Percentiles rank a stretch among this genome's conserved stretches.
Conservation (phyloP, 352 stramenopile genomes). For the Pythium apleroticum region DNA sequence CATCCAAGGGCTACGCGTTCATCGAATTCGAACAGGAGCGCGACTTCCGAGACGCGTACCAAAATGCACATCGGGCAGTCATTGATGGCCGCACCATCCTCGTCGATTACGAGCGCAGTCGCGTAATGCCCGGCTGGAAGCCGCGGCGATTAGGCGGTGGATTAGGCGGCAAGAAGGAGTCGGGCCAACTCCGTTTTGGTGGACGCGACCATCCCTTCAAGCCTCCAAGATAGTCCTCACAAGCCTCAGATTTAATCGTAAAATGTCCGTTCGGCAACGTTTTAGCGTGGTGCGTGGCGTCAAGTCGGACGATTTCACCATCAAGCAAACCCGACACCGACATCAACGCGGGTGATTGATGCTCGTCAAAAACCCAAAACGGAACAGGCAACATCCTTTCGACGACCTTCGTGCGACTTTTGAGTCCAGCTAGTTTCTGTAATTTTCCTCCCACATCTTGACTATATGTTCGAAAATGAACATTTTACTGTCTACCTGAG, state of each 20-base stretch:
- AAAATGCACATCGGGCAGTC: constrained; percentile 43
- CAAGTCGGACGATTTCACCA: constrained; percentile 7
- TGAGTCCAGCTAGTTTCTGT: too few species aligned
- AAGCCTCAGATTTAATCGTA: neutral
- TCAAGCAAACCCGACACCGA: neutral
- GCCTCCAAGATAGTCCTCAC: constrained; percentile 28
- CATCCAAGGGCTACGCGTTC: constrained; percentile 80
- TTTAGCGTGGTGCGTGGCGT: neutral
- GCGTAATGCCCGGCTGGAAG: constrained; percentile 83
- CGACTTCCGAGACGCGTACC: constrained; percentile 61
- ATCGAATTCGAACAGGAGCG: constrained; percentile 62
- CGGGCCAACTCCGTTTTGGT: constrained; percentile 79
- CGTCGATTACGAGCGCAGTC: constrained; percentile 76
- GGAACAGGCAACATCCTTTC: constrained; percentile 5
- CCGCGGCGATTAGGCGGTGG: constrained; percentile 74
- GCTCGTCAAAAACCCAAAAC: constrained; percentile 30
- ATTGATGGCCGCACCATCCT: constrained; percentile 67
- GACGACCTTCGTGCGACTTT: constrained; percentile 24
- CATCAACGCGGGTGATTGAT: constrained; percentile 22
- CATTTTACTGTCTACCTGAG: neutral
- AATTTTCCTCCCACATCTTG: too few species aligned
- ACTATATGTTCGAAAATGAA: too few species aligned
- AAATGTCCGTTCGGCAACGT: neutral
- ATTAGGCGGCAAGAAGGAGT: constrained; percentile 78
- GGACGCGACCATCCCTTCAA: constrained; percentile 74